Evolutionary conservation across 768 basidiomycete species (phyloP), one percentile per base, ranked within the genome.

Genomic region (Hygrocybe punicea): DNA sequence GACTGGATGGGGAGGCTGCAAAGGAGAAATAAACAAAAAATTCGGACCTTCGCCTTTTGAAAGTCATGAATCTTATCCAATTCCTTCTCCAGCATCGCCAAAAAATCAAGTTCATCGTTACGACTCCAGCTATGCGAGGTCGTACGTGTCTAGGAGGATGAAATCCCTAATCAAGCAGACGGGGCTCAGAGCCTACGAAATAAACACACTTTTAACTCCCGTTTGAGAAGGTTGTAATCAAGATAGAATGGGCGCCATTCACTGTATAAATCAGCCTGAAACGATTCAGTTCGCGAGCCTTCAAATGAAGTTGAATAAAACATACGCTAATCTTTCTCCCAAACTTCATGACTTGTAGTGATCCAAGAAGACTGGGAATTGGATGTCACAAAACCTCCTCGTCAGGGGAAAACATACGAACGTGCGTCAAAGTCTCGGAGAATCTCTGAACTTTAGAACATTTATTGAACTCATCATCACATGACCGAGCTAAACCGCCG

Each of bases 11-110:
- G 17, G 36, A 34, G 37, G 4, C 11, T 29, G 29, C n/a, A 7
- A 10, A 33, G 10, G 11, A 7, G 40, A 60, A 23, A 35, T 25
- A n/a, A 25, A 36, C 44, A 23, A 7, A 37, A 19, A 25, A 14
- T n/a, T 57, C 68, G 65, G 53, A 87, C 92, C 84, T 97, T 98
- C 34, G 79, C 75, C 68, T 86, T 90, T 69, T 98, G 96, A 68
- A 98, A 98, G 65, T 87, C 86, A 63, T 95, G 88, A 44, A 98
- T 86, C 75, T 98, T 98, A 66, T 94, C 91, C 33, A 98, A 79
- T 75, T 98, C 94, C 57, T 77, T 78, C 65, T 90, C 87, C 54
- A 98, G 84, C 76, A 87, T 81, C 42, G 67, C 71, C 10, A 85
- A 87, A 67, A 98, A 98, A 39, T 89, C 84, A 34, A 77, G 76